Evolutionary conservation across 352 stramenopile species (phyloP).

Genomic region (Achlya hypogyna): DNA sequence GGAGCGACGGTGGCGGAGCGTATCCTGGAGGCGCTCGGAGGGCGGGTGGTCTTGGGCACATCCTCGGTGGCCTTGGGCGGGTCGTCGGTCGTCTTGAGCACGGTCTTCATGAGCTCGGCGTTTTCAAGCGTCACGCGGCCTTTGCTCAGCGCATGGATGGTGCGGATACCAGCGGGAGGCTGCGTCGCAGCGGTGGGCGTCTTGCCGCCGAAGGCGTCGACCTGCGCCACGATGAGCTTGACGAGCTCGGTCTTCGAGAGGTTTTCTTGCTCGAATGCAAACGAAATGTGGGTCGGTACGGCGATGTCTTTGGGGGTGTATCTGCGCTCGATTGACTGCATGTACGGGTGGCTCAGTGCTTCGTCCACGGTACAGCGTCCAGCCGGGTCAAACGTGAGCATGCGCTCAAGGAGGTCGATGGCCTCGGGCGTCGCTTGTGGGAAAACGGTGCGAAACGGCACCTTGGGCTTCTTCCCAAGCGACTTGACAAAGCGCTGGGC

Average conservation of each 20-base stretch:
- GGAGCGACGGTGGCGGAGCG: background rate
- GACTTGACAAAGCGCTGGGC: conserved; percentile 62
- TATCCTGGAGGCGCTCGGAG: background rate
- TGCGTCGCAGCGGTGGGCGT: background rate
- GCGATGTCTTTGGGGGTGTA: conserved; percentile 29
- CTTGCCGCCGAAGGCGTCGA: conserved; percentile 33
- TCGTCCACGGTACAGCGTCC: conserved; percentile 49
- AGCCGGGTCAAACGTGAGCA: conserved; percentile 57
- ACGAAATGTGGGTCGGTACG: conserved; percentile 33
- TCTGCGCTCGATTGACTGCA: conserved; percentile 61
- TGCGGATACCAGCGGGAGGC: conserved; percentile 5
- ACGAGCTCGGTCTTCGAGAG: conserved; percentile 57
- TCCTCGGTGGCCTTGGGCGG: background rate
- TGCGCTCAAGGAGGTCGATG: conserved; percentile 47
- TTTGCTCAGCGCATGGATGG: conserved; percentile 14
- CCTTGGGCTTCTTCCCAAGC: conserved; percentile 42
- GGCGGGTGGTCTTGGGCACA: background rate
- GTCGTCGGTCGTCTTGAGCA: background rate
- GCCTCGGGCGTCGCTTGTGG: conserved; percentile 40
- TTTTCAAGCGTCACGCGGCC: conserved; percentile 11
- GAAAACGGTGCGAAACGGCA: conserved; percentile 46
- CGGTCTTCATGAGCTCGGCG: conserved; percentile 4
- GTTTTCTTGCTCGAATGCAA: conserved; percentile 69
- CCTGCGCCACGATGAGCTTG: conserved; percentile 59
- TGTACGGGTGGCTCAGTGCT: conserved; percentile 53